Evolutionary conservation across 179 eudicot genomes (phyloP).

Genomic region (Vitellaria paradoxa): DNA sequence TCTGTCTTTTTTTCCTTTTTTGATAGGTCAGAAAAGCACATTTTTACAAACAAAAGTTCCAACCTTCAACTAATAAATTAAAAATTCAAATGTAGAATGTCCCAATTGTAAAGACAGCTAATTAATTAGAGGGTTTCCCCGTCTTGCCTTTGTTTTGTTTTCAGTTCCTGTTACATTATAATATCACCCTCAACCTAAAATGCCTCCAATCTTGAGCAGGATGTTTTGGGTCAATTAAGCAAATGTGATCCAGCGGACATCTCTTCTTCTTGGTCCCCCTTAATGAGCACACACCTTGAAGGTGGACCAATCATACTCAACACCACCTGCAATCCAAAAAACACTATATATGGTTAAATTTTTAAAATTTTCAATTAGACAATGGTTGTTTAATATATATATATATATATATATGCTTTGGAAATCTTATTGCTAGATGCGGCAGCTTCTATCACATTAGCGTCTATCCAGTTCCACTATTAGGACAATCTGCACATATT

Average conservation of each 20-base stretch:
- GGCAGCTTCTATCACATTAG: neutral
- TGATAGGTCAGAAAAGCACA: too few species aligned
- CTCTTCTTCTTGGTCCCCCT: constrained; percentile 55
- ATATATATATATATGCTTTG: too few species aligned
- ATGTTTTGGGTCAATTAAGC: neutral
- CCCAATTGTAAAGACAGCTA: too few species aligned
- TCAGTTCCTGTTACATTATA: neutral
- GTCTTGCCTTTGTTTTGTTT: neutral
- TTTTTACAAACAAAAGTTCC: too few species aligned
- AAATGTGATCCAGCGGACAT: constrained; percentile 47
- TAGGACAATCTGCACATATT: neutral
- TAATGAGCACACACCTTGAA: constrained; percentile 50
- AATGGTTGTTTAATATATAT: neutral
- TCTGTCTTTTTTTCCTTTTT: too few species aligned
- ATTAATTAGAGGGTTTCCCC: neutral
- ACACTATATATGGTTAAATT: neutral
- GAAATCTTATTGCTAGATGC: neutral
- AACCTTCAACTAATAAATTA: too few species aligned
- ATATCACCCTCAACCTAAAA: constrained; percentile 1
- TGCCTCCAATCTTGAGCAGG: neutral
- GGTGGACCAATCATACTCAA: constrained; percentile 93
- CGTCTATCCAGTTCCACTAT: neutral
- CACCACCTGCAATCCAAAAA: constrained; percentile 55
- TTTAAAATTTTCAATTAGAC: neutral
- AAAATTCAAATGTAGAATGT: too few species aligned